Base-by-base conservation (phyloP, 345 rosid species). In the Cochlearia excelsa region DNA sequence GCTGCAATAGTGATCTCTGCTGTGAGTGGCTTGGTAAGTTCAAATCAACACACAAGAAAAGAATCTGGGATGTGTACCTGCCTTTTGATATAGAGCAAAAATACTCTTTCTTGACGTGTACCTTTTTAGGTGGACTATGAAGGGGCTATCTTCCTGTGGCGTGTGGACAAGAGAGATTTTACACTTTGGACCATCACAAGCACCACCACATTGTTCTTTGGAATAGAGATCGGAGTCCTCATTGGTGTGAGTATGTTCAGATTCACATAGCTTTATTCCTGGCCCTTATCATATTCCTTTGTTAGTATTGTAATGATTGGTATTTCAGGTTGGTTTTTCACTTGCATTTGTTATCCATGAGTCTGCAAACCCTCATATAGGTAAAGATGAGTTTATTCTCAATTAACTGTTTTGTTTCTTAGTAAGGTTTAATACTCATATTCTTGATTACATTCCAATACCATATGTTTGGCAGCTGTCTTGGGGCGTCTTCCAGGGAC, bases 401-500 rank as follows among this genome's bases (percentile, higher is more conserved):
- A 47, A 2, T 54, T 63, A 38, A 29, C 23, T 34, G 4, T 31
- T 30, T 47, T 47, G 59, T 42, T 30, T 33, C 38, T 42, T 8
- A 23, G 30, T 37, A 44, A 9, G 52, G 55, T 45, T 9, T 35
- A 3, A 29, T 3, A 67, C 39, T 51, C 66, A 51, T 26, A 10
- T 28, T 53, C 47, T 38, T 38, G 37, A 42, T 59, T 53, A 11
- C 62, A 53, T 11, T 53, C 45, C 68, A 23, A 26, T 38, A 23
- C 23, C 53, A 67, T 58, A 28, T 67, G 45, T 6, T 55, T 63
- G 76, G 72, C 82, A 92, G 99, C 99, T 79, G 81, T 87, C 50
- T 72, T 89, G 85, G 99, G 97, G 16, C 94, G 96, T 53, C 97
- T 89, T 75, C 99, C 97, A 46, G 99, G 99, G 41, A 89, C 97